phyloP scores from a whole-genome alignment of 2,329 filamentous ascomycete species.

The Aspergillus pseudonomiae region DNA sequence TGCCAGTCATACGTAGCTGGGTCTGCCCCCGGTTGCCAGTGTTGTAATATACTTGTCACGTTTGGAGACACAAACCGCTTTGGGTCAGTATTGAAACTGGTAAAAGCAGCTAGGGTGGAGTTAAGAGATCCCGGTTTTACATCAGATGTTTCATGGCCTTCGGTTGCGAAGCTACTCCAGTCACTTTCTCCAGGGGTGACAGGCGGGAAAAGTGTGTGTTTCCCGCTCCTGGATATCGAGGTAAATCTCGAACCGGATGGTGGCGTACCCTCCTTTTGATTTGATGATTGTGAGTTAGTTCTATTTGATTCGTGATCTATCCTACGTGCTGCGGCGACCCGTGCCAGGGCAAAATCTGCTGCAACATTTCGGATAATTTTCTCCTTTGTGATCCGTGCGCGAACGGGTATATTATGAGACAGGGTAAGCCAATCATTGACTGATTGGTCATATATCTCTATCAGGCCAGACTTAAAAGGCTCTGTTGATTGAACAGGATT shows the following conservation, averaged over 20 bases:
- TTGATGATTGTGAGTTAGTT: background rate
- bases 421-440: slow-evolving; percentile 42
- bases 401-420: slow-evolving; percentile 36
- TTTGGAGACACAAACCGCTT: slow-evolving; percentile 24
- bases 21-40: slow-evolving; percentile 39
- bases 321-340: slow-evolving; percentile 28
- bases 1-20: slow-evolving; percentile 41
- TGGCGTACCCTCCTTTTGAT: background rate
- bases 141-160: background rate
- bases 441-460: slow-evolving; percentile 39
- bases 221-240: background rate
- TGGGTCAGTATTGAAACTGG: slow-evolving; percentile 26
- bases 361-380: slow-evolving; percentile 39
- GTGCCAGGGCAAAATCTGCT: slow-evolving; percentile 40
- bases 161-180: background rate
- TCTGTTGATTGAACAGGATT: slow-evolving; percentile 10
- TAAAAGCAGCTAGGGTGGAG: slow-evolving; percentile 33
- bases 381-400: slow-evolving; percentile 43
- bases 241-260: background rate
- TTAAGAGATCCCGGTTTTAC: slow-evolving; percentile 13
- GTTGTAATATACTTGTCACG: slow-evolving; percentile 35
- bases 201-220: background rate
- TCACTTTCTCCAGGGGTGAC: background rate
- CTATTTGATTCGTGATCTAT: background rate
- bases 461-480: slow-evolving; percentile 22